Evolutionary conservation across 2,329 filamentous ascomycete species (phyloP).

Genomic region (Tolypocladium paradoxum): DNA sequence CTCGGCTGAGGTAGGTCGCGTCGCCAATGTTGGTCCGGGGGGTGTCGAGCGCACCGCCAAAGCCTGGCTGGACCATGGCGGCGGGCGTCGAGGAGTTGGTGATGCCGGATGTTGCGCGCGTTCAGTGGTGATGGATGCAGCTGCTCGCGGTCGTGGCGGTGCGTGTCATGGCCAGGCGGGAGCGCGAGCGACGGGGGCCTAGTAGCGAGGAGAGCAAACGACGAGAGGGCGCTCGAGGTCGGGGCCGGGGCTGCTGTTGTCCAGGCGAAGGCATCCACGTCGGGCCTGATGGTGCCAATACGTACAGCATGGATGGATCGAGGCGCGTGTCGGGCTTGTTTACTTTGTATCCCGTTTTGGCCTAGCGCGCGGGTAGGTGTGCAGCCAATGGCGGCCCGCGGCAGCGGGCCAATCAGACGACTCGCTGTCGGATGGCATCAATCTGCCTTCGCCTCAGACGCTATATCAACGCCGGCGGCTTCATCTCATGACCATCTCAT

Average conservation of each 20-base stretch:
- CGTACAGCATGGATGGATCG: background rate
- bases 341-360: slow-evolving; percentile 27
- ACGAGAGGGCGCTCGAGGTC: background rate
- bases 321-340: slow-evolving; percentile 20
- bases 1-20: slow-evolving; percentile 64
- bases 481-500: background rate
- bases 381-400: background rate
- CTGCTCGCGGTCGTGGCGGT: background rate
- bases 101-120: background rate
- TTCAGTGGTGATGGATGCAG: background rate
- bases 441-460: background rate
- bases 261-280: background rate
- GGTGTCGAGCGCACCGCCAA: slow-evolving; percentile 61
- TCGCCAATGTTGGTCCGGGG: slow-evolving; percentile 78
- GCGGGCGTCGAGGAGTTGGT: slow-evolving; percentile 2
- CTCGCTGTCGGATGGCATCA: background rate
- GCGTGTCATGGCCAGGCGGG: background rate
- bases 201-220: background rate
- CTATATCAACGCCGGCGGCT: slow-evolving; percentile 1
- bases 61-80: slow-evolving; percentile 54
- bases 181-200: background rate
- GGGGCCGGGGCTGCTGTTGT: background rate
- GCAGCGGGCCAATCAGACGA: background rate
- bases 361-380: slow-evolving; percentile 15
- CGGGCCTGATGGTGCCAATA: too few species aligned